Base-by-base conservation (phyloP, 495 filamentous ascomycete species). In the Lichenothelia convexa region DNA sequence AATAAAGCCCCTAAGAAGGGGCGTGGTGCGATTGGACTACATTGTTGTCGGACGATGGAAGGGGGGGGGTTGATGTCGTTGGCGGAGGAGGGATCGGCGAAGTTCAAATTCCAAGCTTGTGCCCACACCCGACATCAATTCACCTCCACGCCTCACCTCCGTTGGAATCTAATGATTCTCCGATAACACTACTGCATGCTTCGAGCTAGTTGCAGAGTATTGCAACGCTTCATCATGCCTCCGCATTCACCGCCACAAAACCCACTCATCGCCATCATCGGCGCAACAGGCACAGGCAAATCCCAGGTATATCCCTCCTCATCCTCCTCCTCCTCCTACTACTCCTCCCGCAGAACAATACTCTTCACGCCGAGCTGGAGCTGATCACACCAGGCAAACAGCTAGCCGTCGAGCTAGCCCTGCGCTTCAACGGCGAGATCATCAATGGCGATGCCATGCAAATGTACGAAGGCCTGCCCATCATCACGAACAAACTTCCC, bases 361-460 rank as follows among this genome's bases (percentile, higher is more conserved):
- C 18, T 17, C 21, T 8, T 15, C 1, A 47, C 44, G 24, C 21
- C 39, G 17, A 26, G 7, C 27, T 13, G 7, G 8, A 21, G 35
- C 52, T 59, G 42, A 57, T 41, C 48, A 51, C 48, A 23, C 16
- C 40, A 49, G 60, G 49, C n/a, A n/a, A n/a, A n/a, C 51, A 95
- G 87, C 79, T 99, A 44, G 91, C 91, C 35, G 80, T 99, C 6
- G 80, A 92, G 32, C 53, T 99, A 20, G 89, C 91, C 3, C 63
- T 64, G 23, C 67, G 65, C 22, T 86, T 80, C 58, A 79, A 92
- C 55, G 91, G 91, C 44, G 91, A 99, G 58, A 70, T 99, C 36
- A 82, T 99, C 63, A 99, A 99, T 51, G 85, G 80, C 34, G 91
- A 99, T 60, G 89, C 89, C n/a, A 89, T 99, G 81, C 91, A 95